These are phyloP conservation scores for Pichia membranifaciens DNA, from an alignment of 805 yeast species.

Conservation along the genomic window DNA sequence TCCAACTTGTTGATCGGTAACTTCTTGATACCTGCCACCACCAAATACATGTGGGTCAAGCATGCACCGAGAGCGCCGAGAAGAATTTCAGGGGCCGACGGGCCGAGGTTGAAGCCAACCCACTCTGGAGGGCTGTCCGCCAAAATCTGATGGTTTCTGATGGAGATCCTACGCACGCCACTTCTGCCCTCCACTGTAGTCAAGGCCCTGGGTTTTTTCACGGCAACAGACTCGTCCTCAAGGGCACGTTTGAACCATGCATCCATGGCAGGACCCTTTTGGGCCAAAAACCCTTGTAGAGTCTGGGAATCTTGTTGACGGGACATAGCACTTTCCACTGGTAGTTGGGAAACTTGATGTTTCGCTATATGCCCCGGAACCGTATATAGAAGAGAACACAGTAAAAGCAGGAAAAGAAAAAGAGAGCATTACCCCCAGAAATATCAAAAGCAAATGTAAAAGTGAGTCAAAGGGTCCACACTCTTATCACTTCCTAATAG, in stretches of 20 bases:
- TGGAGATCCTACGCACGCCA: constrained; percentile 7
- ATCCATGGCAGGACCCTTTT: constrained; percentile 7
- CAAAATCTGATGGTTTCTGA: constrained; percentile 7
- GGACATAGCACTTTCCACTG: too few relatives aligned
- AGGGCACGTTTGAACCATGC: constrained; percentile 2
- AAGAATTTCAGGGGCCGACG: constrained; percentile 9
- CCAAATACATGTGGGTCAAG: constrained; percentile 8
- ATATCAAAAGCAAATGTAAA: too few relatives aligned
- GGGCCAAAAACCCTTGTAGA: constrained; percentile 16
- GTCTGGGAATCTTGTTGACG: constrained; percentile 35
- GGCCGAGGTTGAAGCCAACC: constrained; percentile 9
- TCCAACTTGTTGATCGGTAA: constrained; percentile 5
- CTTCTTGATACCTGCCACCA: constrained; percentile 9
- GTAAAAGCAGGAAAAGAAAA: too few relatives aligned
- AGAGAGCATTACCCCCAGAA: too few relatives aligned
- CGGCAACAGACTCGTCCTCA: constrained; percentile 1
- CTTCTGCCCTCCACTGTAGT: constrained; percentile 9
- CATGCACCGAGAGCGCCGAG: constrained; percentile 8
- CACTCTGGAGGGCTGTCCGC: constrained; percentile 9
- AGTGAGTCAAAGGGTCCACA: too few relatives aligned
- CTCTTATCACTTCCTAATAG: too few relatives aligned
- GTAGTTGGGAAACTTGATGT: too few relatives aligned
- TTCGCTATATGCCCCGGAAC: too few relatives aligned
- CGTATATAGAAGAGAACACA: too few relatives aligned
- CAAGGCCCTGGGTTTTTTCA: constrained; percentile 6